Conservation (phyloP, 169 alveolate genomes). For the Cryptosporidium andersoni region DNA sequence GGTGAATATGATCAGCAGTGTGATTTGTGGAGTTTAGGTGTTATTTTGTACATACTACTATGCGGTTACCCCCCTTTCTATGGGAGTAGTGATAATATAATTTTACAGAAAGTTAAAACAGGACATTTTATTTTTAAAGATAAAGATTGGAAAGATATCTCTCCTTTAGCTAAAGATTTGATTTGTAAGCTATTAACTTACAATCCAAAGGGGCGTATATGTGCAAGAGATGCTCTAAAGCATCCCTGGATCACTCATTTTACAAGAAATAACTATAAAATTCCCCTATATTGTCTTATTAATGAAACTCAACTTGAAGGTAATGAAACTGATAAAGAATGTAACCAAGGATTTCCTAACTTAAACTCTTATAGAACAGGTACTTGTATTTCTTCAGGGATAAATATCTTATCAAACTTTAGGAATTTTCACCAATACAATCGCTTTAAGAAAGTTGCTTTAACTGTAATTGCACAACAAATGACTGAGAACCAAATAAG, state of each 20-base stretch:
- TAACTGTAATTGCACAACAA: conserved; percentile 80
- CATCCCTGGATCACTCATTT: conserved; percentile 77
- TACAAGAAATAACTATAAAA: conserved; percentile 2
- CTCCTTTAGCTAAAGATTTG: conserved; percentile 71
- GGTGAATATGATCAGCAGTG: conserved; percentile 78
- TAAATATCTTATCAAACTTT: conserved; percentile 50
- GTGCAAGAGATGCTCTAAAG: conserved; percentile 73
- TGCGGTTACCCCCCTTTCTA: conserved; percentile 81
- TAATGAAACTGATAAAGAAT: not conserved
- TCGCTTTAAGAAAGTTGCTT: conserved; percentile 82
- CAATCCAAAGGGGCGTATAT: conserved; percentile 72
- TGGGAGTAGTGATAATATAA: conserved; percentile 72
- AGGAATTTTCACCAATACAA: conserved; percentile 77
- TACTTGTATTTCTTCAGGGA: conserved; percentile 36
- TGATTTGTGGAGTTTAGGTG: conserved; percentile 74
- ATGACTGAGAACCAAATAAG: conserved; percentile 76
- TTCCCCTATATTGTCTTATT: conserved; percentile 18
- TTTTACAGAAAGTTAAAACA: conserved; percentile 62
- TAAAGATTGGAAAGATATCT: conserved; percentile 69
- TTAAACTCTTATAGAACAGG: conserved; percentile 36
- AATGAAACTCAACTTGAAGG: conserved; percentile 54
- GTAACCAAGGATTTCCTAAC: conserved; percentile 6
- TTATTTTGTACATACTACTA: conserved; percentile 73
- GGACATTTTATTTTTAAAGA: conserved; percentile 70
- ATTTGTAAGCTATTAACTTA: conserved; percentile 51